Base-by-base conservation (phyloP, 306 rosid species). In the Quercus agrifolia region DNA sequence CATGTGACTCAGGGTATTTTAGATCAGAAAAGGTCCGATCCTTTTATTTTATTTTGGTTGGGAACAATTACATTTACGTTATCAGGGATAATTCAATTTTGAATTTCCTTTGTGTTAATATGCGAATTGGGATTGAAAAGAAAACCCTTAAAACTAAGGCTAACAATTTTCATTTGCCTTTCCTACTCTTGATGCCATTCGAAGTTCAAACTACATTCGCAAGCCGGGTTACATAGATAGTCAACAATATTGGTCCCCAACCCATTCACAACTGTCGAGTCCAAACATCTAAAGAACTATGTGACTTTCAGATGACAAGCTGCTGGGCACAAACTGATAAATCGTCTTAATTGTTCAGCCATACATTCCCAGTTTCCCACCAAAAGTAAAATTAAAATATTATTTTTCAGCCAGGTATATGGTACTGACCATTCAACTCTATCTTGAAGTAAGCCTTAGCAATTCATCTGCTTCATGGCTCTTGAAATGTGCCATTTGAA, bases 401-500 rank as follows among this genome's bases (percentile, higher is more conserved):
- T 25, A 12, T 27, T 27, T 19, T 33, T 28, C 38, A 14, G 70
- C 70, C 20, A 28, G 38, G n/a, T 28, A 27, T 15, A 14, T 15
- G n/a, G 41, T 27, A 15, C 15, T 6, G 41, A 12, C 7, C 72
- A 2, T 68, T 68, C 13, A 12, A 23, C 6, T 31, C 1, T 31
- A 67, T 35, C 52, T 46, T 66, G 38, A 66, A 74, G 75, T 74
- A 18, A 56, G 64, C 52, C 77, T 33, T 67, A 25, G 49, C 80
- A 70, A n/a, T 75, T 70, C 74, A 59, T 59, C 77, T 20, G 73
- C 69, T 67, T 93, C 92, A 90, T 70, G 84, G 90, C 19, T 89
- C 93, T 70, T 83, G 90, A 5, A 63, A 78, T 49, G 89, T 67
- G 70, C 98, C 99, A 21, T 91, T 96, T 1, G 88, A 87, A 87